These are phyloP conservation scores for Eutrema salsugineum DNA, from an alignment of 441 rosid genomes.

Conservation along the genomic window DNA sequence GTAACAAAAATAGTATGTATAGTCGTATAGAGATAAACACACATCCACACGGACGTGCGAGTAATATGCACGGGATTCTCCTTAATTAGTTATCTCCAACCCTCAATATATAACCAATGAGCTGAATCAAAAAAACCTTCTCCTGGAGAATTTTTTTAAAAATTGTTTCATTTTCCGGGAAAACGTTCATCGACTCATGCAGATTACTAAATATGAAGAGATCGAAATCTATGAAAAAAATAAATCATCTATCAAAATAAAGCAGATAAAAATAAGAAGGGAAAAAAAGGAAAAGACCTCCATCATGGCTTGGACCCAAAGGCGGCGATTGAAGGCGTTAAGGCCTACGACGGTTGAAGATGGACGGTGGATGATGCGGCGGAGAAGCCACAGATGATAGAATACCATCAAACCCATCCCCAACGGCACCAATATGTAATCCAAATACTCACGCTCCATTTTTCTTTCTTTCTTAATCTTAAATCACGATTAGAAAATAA, in stretches of 20 bases:
- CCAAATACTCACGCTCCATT: constrained; percentile 55
- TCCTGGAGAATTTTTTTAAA: background rate
- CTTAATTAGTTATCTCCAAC: constrained; percentile 12
- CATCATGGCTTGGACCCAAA: constrained; percentile 95
- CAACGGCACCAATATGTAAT: constrained; percentile 54
- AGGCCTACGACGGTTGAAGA: constrained; percentile 69
- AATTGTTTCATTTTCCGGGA: background rate
- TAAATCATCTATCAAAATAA: background rate
- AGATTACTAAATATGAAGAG: background rate
- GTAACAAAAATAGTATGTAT: too few species aligned
- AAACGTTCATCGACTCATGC: constrained; percentile 10
- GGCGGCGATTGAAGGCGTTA: constrained; percentile 79
- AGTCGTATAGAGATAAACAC: too few species aligned
- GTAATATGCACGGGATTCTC: constrained; percentile 15
- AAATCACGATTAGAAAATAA: background rate
- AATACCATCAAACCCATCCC: constrained; percentile 53
- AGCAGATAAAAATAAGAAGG: background rate
- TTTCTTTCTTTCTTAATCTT: background rate
- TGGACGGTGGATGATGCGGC: constrained; percentile 54
- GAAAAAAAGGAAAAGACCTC: constrained; percentile 40
- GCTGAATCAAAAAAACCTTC: background rate
- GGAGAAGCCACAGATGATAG: constrained; percentile 80
- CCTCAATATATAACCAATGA: background rate
- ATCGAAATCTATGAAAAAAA: background rate
- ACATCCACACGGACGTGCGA: background rate